Evolutionary conservation across 192 early-diverging fungal species (phyloP).

Genomic region (Backusella tuberculispora): DNA sequence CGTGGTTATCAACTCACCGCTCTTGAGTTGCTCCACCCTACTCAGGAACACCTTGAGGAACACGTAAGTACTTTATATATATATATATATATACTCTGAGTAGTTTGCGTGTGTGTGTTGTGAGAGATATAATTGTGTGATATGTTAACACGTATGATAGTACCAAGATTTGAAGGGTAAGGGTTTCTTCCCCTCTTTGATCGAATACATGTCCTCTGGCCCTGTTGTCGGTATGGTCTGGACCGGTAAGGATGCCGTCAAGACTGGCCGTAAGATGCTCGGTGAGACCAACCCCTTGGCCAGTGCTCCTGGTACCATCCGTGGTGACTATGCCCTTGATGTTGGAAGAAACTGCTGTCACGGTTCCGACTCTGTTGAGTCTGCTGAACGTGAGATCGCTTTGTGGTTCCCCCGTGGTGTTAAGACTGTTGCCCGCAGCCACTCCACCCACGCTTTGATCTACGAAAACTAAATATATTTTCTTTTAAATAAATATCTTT

Average conservation of each 20-base stretch:
- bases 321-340: conserved; percentile 92
- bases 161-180: conserved; percentile 84
- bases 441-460: conserved; percentile 32
- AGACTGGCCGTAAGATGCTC: conserved; percentile 86
- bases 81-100: background rate
- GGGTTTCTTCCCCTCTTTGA: conserved; percentile 89
- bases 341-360: conserved; percentile 90
- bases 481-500: background rate
- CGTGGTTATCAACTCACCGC: conserved; percentile 90
- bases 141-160: conserved; percentile 23
- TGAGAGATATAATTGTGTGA: too few species aligned
- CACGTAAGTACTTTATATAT: conserved; percentile 33
- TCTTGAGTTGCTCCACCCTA: conserved; percentile 76
- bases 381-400: conserved; percentile 85
- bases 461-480: conserved; percentile 39
- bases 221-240: conserved; percentile 97
- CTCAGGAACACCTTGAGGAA: conserved; percentile 59
- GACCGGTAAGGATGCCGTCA: conserved; percentile 88
- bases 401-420: conserved; percentile 51
- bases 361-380: conserved; percentile 88
- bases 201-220: conserved; percentile 85
- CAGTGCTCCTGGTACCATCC: conserved; percentile 91
- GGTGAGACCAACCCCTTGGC: conserved; percentile 93
- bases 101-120: background rate
- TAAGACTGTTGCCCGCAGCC: conserved; percentile 22